These are phyloP conservation scores for Saksenaea oblongispora DNA, from an alignment of 371 early-diverging fungal species.

Conservation along the genomic window DNA sequence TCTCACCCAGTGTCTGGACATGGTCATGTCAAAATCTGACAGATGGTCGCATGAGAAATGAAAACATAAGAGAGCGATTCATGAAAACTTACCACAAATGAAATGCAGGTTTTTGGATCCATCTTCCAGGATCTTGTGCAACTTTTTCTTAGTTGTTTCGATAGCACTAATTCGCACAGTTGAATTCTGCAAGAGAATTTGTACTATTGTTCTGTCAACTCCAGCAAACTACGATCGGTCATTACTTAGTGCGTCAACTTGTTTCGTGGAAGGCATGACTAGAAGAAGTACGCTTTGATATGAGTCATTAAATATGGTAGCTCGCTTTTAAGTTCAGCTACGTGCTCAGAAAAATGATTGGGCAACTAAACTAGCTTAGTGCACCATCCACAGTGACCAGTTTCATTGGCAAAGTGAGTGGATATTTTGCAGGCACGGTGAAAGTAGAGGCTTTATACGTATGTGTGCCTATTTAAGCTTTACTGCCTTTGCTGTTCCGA, in stretches of 20 bases:
- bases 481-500: no score
- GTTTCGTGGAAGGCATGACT: not conserved
- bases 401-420: no score
- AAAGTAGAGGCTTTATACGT: no score
- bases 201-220: conserved; percentile 20
- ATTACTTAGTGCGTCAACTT: not conserved
- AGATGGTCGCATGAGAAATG: not conserved
- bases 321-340: no score
- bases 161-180: conserved; percentile 41
- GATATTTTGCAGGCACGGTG: no score
- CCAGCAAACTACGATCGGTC: no score
- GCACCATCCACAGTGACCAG: no score
- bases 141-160: conserved; percentile 33
- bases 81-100: conserved; percentile 51
- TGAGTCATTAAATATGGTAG: no score
- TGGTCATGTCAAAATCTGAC: conserved; percentile 79
- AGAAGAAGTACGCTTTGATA: not conserved
- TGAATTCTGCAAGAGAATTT: conserved; percentile 30
- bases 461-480: no score
- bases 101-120: conserved; percentile 56
- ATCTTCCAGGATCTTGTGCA: conserved; percentile 50
- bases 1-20: conserved; percentile 64
- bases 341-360: no score
- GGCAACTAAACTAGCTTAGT: no score
- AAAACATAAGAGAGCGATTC: not conserved